Conservation (phyloP, 306 rosid species). For the Quercus variabilis region DNA sequence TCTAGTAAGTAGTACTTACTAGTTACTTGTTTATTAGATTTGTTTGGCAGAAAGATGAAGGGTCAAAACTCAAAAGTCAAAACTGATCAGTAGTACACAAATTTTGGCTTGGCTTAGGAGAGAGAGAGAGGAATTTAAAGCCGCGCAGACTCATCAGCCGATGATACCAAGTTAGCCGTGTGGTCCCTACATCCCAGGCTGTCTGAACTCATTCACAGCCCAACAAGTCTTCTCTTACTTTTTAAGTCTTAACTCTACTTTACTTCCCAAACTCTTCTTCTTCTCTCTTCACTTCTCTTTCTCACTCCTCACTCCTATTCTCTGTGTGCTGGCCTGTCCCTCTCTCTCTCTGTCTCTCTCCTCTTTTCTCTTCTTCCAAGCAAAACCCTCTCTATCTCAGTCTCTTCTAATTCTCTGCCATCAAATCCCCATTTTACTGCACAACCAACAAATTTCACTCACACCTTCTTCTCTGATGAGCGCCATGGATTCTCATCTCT, state of each 20-base stretch:
- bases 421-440: neutral
- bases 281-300: neutral
- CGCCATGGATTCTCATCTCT: constrained; percentile 70
- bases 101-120: too few relatives aligned
- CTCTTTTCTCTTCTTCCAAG: neutral
- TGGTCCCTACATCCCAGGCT: constrained; percentile 63
- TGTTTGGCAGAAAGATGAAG: too few relatives aligned
- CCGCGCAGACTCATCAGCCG: too few relatives aligned
- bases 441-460: neutral
- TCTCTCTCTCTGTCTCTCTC: neutral
- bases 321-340: neutral
- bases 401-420: neutral
- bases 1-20: too few relatives aligned
- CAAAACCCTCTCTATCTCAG: neutral
- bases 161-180: constrained; percentile 23
- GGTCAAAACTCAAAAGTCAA: too few relatives aligned
- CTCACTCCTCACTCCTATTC: neutral
- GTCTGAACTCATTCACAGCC: constrained; percentile 19
- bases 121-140: too few relatives aligned
- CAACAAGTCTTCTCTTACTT: neutral
- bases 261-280: constrained; percentile 1
- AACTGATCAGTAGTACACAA: too few relatives aligned
- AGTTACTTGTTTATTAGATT: too few relatives aligned
- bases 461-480: neutral
- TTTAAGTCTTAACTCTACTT: neutral